Evolutionary conservation across 1,139 yeast species (phyloP).

Genomic region (Yamadazyma pseudoaaseri): DNA sequence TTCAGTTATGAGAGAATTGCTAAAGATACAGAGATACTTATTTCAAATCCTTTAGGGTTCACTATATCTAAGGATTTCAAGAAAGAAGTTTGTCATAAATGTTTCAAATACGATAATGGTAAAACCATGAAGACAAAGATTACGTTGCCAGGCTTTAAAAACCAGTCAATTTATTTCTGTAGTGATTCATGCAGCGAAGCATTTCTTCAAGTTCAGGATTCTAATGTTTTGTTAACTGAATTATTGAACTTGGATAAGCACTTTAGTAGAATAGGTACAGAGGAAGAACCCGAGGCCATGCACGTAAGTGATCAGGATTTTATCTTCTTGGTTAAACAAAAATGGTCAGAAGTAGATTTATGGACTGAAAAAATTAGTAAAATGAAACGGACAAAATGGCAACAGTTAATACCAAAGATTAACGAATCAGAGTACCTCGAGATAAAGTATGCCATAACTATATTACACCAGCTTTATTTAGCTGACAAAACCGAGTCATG

Average conservation of each 20-base stretch:
- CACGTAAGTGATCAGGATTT: constrained; percentile 14
- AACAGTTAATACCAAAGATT: constrained; percentile 29
- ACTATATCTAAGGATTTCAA: constrained; percentile 54
- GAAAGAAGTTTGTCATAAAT: constrained; percentile 63
- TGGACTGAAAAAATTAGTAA: constrained; percentile 37
- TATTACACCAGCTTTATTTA: constrained; percentile 25
- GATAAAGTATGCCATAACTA: constrained; percentile 33
- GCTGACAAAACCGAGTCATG: constrained; percentile 3
- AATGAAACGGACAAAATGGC: constrained; percentile 29
- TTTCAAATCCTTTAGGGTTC: constrained; percentile 45
- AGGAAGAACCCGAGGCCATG: constrained; percentile 4
- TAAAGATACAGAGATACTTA: constrained; percentile 40
- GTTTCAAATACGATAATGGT: constrained; percentile 54
- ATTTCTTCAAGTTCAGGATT: constrained; percentile 29
- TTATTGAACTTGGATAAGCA: constrained; percentile 27
- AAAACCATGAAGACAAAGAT: constrained; percentile 41
- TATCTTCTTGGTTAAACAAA: constrained; percentile 16
- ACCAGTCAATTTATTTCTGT: constrained; percentile 48
- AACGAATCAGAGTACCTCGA: constrained; percentile 40
- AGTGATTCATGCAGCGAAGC: constrained; percentile 38
- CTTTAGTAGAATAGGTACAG: constrained; percentile 3
- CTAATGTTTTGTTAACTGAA: constrained; percentile 20
- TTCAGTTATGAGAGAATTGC: constrained; percentile 46
- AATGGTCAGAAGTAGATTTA: constrained; percentile 26
- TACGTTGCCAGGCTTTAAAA: constrained; percentile 10